Percentiles rank a stretch among this genome's conserved stretches.
These are phyloP conservation scores for Acanthamoeba healyi DNA, from an alignment of 208 protist species.

Conservation along the genomic window DNA sequence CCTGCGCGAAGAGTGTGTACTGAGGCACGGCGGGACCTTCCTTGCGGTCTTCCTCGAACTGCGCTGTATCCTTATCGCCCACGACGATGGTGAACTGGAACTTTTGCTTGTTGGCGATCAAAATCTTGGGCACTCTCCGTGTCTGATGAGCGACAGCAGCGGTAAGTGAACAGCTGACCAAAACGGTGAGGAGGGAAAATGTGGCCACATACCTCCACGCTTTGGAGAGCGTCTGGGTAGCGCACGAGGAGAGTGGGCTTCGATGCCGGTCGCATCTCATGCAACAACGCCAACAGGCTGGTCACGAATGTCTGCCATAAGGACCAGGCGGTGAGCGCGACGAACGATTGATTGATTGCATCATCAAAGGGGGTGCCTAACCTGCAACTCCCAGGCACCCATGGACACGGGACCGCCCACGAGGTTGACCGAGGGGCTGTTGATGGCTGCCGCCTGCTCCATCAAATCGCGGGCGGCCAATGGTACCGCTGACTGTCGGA, in stretches of 20 bases:
- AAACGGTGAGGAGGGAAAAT: background rate
- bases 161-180: background rate
- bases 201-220: background rate
- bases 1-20: constrained; percentile 13
- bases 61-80: background rate
- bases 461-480: background rate
- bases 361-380: background rate
- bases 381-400: constrained; percentile 35
- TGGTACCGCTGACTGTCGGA: background rate
- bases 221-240: background rate
- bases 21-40: background rate
- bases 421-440: constrained; percentile 45
- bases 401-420: constrained; percentile 28
- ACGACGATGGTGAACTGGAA: constrained; percentile 60
- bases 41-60: constrained; percentile 26
- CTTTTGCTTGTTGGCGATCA: constrained; percentile 53
- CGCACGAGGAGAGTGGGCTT: constrained; percentile 1
- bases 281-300: background rate
- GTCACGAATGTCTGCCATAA: constrained; percentile 7
- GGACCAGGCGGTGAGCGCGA: background rate
- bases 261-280: background rate
- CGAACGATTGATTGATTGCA: background rate
- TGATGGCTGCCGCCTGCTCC: background rate
- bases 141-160: background rate
- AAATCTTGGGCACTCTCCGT: background rate